A percentile compares a stretch with the other conserved stretches of the same genome.
These are phyloP conservation scores for Anethum foeniculum DNA, from an alignment of 140 eudicot species.

Conservation along the genomic window DNA sequence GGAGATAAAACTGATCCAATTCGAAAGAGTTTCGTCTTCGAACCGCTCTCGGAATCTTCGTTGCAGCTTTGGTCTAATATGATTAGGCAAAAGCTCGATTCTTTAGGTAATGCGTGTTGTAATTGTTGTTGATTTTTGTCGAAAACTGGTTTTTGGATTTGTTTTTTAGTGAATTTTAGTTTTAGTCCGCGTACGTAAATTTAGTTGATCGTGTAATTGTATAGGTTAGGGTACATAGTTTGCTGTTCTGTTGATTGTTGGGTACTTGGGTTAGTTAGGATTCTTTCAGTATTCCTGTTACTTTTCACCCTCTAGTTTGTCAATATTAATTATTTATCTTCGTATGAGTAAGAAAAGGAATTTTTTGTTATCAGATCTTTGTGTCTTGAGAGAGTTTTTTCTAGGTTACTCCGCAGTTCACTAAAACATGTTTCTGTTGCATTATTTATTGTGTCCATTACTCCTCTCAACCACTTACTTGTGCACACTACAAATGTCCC, in stretches of 20 bases:
- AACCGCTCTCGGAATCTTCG: conserved; percentile 32
- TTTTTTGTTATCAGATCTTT: not conserved
- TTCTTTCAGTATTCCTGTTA: not conserved
- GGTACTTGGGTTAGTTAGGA: not conserved
- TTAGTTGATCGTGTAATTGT: not conserved
- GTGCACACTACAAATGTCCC: not conserved
- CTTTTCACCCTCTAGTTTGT: not conserved
- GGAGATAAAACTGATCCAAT: conserved; percentile 13
- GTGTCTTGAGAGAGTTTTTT: not conserved
- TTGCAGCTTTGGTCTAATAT: conserved; percentile 37
- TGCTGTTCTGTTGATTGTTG: not conserved
- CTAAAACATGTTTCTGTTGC: not conserved
- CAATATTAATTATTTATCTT: not conserved
- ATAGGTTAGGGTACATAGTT: not conserved
- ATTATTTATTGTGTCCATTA: not conserved
- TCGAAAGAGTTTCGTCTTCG: conserved; percentile 48
- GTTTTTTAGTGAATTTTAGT: not conserved
- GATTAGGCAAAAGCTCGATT: conserved; percentile 48
- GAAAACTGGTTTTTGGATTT: not conserved
- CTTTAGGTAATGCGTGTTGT: conserved; percentile 41
- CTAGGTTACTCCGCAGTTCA: not conserved
- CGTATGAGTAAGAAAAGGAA: not conserved
- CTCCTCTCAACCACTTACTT: not conserved
- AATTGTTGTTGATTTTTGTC: not conserved
- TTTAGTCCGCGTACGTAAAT: not conserved